Conservation (phyloP, 78 protist species). For the Dictyostelium intermedium region DNA sequence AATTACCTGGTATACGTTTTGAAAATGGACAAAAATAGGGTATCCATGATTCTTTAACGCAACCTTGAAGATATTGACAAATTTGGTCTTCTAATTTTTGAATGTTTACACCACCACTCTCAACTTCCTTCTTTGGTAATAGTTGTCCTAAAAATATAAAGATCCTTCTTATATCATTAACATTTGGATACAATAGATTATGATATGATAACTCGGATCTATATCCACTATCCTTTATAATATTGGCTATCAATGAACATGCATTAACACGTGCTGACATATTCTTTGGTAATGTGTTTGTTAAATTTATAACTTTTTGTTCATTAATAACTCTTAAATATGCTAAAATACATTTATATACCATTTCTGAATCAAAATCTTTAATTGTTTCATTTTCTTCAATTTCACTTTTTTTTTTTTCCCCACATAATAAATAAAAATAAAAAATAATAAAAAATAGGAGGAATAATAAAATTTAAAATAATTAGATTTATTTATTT, state of each 20-base stretch:
- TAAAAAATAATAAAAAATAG: no score
- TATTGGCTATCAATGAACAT: constrained; percentile 50
- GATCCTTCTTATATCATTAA: constrained; percentile 64
- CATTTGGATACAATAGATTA: constrained; percentile 80
- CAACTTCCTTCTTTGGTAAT: constrained; percentile 55
- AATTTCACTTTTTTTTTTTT: no score
- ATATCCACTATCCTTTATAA: constrained; percentile 77
- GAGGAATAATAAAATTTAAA: not conserved
- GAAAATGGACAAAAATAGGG: constrained; percentile 78
- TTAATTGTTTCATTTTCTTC: constrained; percentile 48
- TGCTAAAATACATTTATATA: constrained; percentile 41
- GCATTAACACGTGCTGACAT: constrained; percentile 76
- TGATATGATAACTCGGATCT: constrained; percentile 77
- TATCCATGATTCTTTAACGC: constrained; percentile 74
- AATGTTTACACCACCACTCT: not conserved
- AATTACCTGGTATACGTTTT: constrained; percentile 60
- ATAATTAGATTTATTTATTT: no score
- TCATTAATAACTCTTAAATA: constrained; percentile 63
- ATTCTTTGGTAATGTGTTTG: constrained; percentile 73
- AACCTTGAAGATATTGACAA: constrained; percentile 9
- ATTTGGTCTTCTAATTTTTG: constrained; percentile 50
- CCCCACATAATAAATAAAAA: no score
- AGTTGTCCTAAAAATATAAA: constrained; percentile 77
- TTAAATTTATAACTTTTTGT: constrained; percentile 41
- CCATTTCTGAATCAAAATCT: constrained; percentile 67